Evolutionary conservation across 2,329 filamentous ascomycete species (phyloP), one percentile per base, ranked within the genome.

Genomic region (Clonostachys solani): DNA sequence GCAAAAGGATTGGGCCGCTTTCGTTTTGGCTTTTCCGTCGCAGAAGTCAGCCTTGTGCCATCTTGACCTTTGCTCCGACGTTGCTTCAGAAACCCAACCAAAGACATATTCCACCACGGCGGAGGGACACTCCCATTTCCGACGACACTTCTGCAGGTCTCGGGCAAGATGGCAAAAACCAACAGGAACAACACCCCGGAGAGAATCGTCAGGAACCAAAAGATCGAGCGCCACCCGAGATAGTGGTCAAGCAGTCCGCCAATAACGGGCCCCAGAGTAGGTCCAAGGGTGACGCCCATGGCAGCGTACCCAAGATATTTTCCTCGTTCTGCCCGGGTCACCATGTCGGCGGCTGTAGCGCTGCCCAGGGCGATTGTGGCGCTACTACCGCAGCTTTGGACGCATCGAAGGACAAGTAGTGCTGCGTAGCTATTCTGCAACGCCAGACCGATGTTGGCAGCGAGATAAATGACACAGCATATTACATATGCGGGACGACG

Each of bases 331-430:
- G 79, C 75, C 42, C 77, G 81, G 1, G 84, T 82, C 0, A 83
- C 76, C 5, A 91, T 74, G 56, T 92, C 89, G 1, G 85, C 83
- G 15, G 91, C 78, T 2, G 90, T 81, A 3, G 83, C 87, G 50
- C 78, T 86, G 0, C 80, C 81, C 2, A 92, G 69, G 0, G 87
- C 84, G 16, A 90, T 71, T 0, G 85, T 86, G 0, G 83, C 83
- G 55, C 81, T 85, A 59, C 80, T 85, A 1, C 85, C 84, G 1
- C 73, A 72, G 33, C 80, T 82, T 56, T 87, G 84, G 4, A 86
- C 48, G 65, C 79, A 80, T 1, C 84, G 74, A 12, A 87, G 63
- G 3, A 85, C 68, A 23, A 87, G 57, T n/a, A 87, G 63, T 0
- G 81, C 77, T 1, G 73, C 69, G 47, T 79, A 83, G 56, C 75